These are phyloP conservation scores for Aspergillus neoniger DNA, from an alignment of 2,329 filamentous ascomycete species.

Conservation along the genomic window DNA sequence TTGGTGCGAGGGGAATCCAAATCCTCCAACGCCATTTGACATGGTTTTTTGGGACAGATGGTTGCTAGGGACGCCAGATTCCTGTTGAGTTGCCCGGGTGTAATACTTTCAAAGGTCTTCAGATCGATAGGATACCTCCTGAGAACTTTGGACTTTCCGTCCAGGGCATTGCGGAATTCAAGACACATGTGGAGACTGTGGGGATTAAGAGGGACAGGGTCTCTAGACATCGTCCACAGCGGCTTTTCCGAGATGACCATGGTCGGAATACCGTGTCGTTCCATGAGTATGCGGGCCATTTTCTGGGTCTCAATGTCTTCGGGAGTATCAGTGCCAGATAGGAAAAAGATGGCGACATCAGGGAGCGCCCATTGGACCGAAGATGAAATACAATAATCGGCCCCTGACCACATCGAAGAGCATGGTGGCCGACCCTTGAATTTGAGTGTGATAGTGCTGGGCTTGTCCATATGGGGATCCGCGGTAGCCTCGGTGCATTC, in stretches of 20 bases:
- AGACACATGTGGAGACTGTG: conserved; percentile 48
- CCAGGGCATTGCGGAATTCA: conserved; percentile 39
- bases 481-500: conserved; percentile 44
- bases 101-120: conserved; percentile 50
- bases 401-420: conserved; percentile 40
- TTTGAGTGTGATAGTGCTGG: conserved; percentile 37
- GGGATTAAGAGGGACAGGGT: conserved; percentile 41
- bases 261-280: conserved; percentile 46
- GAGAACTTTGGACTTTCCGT: conserved; percentile 37
- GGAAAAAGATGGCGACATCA: conserved; percentile 50
- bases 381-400: conserved; percentile 42
- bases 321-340: conserved; percentile 39
- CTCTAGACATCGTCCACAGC: conserved; percentile 40
- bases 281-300: conserved; percentile 43
- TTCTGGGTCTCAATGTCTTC: conserved; percentile 32
- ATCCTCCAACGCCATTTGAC: conserved; percentile 21
- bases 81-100: conserved; percentile 49
- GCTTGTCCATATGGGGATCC: conserved; percentile 25
- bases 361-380: conserved; percentile 46
- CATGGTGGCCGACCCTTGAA: conserved; percentile 44
- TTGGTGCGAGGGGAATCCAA: conserved; percentile 13
- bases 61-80: conserved; percentile 48
- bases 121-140: conserved; percentile 49
- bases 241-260: conserved; percentile 49
- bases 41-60: conserved; percentile 31